Base-by-base conservation (phyloP, 768 basidiomycete species). In the Boletus sp. region DNA sequence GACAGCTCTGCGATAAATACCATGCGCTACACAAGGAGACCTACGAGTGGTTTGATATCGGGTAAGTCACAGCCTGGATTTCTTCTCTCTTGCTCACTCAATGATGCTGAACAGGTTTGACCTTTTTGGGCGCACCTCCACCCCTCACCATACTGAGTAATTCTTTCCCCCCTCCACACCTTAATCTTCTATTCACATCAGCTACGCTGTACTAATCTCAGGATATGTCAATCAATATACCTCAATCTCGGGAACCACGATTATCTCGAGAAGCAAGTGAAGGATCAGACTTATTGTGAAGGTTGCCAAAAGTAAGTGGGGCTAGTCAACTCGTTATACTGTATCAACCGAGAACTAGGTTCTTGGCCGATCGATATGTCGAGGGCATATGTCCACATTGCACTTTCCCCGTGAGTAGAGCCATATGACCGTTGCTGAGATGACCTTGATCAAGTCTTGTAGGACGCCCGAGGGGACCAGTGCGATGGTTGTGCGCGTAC, bases 321-420 rank as follows among this genome's bases (percentile, higher is more conserved):
- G 1, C 4, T 36, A 17, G 36, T 39, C 48, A 9, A 32, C 2
- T 30, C 29, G 42, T 28, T 18, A 48, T 66, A 46, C 18, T 47
- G 47, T 33, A 57, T 57, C 55, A 47, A 60, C 59, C 36, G 35
- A 17, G 5, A 54, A 50, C 7, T 57, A 92, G 92, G 64, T 99
- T 97, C 76, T 75, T 99, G 36, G 97, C 97, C 18, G 97, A 99
- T 75, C 89, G 97, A 53, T 98, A 90, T 73, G 95, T 98, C 0
- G 96, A 98, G 73, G 97, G 97, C n/a, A 92, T 84, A 35, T 99
- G 97, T 69, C 97, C 97, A 1, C 82, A 97, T 73, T 98, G 97
- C 68, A 83, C 81, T 47, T 94, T 86, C 61, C 89, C 94, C 57
- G 90, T 90, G 57, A 62, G 81, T 52, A 44, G 33, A 45, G 4